Percentiles rank a stretch among this genome's conserved stretches.
Evolutionary conservation across 1,139 yeast genomes (phyloP).

Genomic region (Nadsonia starkeyi-henricii): DNA sequence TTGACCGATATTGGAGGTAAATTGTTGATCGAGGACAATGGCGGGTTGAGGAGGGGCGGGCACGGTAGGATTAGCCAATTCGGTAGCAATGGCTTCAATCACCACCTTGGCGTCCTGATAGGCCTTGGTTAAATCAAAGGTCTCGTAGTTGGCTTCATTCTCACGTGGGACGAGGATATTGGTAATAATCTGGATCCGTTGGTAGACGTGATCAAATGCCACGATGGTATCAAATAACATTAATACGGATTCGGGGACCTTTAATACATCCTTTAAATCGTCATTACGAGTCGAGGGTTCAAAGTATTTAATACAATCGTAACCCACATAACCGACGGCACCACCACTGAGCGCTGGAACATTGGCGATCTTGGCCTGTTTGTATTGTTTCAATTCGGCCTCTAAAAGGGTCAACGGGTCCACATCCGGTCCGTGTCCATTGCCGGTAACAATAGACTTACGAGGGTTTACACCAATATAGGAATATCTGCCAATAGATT

Average conservation of each 20-base stretch:
- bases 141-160: slow-evolving; percentile 22
- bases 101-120: slow-evolving; percentile 43
- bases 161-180: slow-evolving; percentile 39
- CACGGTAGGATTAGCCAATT: slow-evolving; percentile 33
- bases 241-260: slow-evolving; percentile 80
- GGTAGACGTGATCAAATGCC: slow-evolving; percentile 89
- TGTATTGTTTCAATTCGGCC: slow-evolving; percentile 46
- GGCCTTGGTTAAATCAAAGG: slow-evolving; percentile 28
- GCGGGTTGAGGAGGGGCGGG: slow-evolving; percentile 58
- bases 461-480: slow-evolving; percentile 81
- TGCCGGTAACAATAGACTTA: slow-evolving; percentile 69
- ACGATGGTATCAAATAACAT: slow-evolving; percentile 85
- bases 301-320: slow-evolving; percentile 90
- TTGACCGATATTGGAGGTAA: slow-evolving; percentile 82
- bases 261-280: slow-evolving; percentile 56
- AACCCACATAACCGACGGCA: slow-evolving; percentile 87
- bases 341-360: slow-evolving; percentile 67
- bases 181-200: slow-evolving; percentile 78
- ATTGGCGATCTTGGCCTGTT: slow-evolving; percentile 67
- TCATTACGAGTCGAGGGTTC: slow-evolving; percentile 75
- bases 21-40: slow-evolving; percentile 38
- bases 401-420: slow-evolving; percentile 76
- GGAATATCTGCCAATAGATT: slow-evolving; percentile 76
- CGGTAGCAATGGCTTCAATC: slow-evolving; percentile 43
- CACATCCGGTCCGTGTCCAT: slow-evolving; percentile 37